A percentile compares a stretch with the other conserved stretches of the same genome.
These are phyloP conservation scores for Dillenia suffruticosa DNA, from an alignment of 164 flowering plant species.

Conservation along the genomic window DNA sequence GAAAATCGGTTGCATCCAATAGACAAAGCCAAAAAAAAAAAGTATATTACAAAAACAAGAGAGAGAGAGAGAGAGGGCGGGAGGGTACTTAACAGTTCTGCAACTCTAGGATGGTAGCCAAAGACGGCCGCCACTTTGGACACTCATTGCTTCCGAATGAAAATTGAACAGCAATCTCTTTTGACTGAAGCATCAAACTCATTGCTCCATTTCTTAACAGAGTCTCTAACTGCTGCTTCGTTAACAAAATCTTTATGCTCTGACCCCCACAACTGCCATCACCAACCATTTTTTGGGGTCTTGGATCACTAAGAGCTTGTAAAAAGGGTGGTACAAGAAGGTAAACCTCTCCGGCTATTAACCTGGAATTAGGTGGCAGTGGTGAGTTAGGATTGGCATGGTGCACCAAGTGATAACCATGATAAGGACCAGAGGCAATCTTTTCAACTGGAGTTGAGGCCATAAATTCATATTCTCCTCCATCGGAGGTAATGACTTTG, in stretches of 20 bases:
- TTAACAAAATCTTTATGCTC: conserved; percentile 36
- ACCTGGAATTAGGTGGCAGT: conserved; percentile 18
- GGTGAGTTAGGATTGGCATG: conserved; percentile 18
- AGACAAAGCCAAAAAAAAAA: no score
- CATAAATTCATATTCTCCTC: conserved; percentile 28
- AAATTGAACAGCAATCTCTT: conserved; percentile 7
- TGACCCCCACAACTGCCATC: conserved; percentile 6
- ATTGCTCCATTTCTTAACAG: conserved; percentile 8
- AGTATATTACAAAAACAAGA: no score
- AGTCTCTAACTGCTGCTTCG: conserved; percentile 41
- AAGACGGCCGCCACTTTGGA: conserved; percentile 44
- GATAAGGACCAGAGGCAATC: conserved; percentile 25
- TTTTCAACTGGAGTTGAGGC: conserved; percentile 23
- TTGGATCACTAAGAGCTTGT: conserved; percentile 10
- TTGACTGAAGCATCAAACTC: conserved; percentile 4
- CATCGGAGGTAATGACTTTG: conserved; percentile 20
- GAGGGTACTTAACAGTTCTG: conserved; percentile 1
- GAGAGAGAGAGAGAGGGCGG: no score
- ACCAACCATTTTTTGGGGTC: conserved; percentile 5
- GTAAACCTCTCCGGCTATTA: conserved; percentile 24
- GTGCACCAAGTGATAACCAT: conserved; percentile 23
- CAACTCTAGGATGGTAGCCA: conserved; percentile 42
- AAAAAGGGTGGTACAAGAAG: conserved; percentile 18
- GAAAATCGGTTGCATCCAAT: no score
- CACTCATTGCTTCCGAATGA: conserved; percentile 4